These are phyloP conservation scores for Fusarium cyanostomum DNA, from an alignment of 2,329 filamentous ascomycete species.

Conservation along the genomic window DNA sequence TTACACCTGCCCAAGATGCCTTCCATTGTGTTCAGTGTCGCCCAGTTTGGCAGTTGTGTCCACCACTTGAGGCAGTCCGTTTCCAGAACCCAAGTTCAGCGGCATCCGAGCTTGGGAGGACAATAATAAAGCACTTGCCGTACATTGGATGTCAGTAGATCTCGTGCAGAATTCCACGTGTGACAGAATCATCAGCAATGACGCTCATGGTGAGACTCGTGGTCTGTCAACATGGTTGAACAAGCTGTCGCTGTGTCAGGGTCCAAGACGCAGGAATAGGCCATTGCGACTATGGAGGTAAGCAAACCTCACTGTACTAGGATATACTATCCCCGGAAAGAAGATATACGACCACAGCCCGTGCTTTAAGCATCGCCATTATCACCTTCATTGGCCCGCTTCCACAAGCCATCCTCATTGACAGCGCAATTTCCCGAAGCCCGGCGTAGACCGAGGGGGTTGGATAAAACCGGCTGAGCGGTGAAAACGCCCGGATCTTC, in stretches of 20 bases:
- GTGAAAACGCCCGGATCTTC: constrained; percentile 32
- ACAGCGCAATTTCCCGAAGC: constrained; percentile 28
- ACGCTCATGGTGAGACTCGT: background rate
- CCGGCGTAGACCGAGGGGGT: constrained; percentile 20
- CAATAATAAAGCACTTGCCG: background rate
- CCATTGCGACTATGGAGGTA: background rate
- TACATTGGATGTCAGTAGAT: no score
- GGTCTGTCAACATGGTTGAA: background rate
- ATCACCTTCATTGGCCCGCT: constrained; percentile 25
- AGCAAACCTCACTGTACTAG: background rate
- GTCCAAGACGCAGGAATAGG: background rate
- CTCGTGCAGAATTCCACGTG: background rate
- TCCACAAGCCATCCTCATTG: constrained; percentile 2
- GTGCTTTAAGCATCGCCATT: background rate
- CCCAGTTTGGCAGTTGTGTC: background rate
- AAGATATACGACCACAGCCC: background rate
- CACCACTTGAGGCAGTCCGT: background rate
- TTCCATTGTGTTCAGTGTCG: background rate
- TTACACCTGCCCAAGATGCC: background rate
- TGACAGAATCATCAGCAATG: background rate
- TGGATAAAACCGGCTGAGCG: constrained; percentile 37
- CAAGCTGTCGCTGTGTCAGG: background rate
- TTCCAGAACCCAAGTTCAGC: background rate
- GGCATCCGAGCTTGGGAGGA: background rate
- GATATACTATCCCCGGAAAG: background rate